A percentile compares a stretch with the other conserved stretches of the same genome.
These are phyloP conservation scores for Trichosporon sp. DNA, from an alignment of 1,284 basidiomycete species.

Conservation along the genomic window DNA sequence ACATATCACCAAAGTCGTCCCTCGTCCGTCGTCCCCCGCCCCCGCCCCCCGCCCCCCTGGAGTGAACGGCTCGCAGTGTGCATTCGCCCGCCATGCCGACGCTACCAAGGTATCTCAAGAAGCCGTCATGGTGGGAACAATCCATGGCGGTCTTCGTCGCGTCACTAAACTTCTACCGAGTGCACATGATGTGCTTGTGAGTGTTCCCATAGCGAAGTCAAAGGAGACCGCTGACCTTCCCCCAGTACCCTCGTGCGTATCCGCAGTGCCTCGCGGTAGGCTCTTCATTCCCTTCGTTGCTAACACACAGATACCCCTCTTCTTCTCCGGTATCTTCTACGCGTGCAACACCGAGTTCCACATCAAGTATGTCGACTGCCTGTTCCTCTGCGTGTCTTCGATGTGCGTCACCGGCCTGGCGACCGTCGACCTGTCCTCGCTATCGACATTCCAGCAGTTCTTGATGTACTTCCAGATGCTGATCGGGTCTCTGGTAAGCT, in stretches of 20 bases:
- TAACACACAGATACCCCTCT: constrained; percentile 53
- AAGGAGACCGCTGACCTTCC: constrained; percentile 7
- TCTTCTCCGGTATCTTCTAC: constrained; percentile 59
- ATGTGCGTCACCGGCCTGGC: constrained; percentile 62
- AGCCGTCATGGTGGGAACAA: constrained; percentile 6
- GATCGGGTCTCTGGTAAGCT: constrained; percentile 53
- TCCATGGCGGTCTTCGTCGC: constrained; percentile 15
- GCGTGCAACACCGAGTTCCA: constrained; percentile 49
- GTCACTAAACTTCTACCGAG: constrained; percentile 55
- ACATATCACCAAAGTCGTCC: neutral
- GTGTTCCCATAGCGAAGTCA: neutral
- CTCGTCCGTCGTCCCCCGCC: too few species aligned
- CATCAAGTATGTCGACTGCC: constrained; percentile 59
- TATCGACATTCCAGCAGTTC: constrained; percentile 59
- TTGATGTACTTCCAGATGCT: constrained; percentile 57
- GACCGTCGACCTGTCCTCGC: constrained; percentile 58
- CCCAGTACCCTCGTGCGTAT: constrained; percentile 51
- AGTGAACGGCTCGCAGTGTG: neutral
- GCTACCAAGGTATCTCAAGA: constrained; percentile 13
- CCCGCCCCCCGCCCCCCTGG: neutral
- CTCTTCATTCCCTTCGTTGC: neutral
- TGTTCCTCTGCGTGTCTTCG: constrained; percentile 59
- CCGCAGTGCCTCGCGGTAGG: neutral
- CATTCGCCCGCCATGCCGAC: constrained; percentile 4
- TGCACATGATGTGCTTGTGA: constrained; percentile 58